phyloP scores from a whole-genome alignment of 495 filamentous ascomycete genomes.

The Penicillium coprophilum region DNA sequence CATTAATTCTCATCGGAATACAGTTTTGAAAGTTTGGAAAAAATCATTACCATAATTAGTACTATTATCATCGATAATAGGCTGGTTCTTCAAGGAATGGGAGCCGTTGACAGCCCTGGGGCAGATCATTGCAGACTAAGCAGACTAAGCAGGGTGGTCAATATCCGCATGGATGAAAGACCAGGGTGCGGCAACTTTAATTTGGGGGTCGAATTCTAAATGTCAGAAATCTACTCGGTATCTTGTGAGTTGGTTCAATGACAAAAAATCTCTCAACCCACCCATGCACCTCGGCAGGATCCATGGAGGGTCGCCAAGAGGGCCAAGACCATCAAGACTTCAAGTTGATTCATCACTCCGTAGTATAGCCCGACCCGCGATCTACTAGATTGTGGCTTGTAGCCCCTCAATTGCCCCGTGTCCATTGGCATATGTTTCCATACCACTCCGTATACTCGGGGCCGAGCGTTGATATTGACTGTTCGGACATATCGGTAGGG shows the following conservation, averaged over 20 bases:
- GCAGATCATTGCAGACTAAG: constrained; percentile 25
- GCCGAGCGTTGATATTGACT: constrained; percentile 11
- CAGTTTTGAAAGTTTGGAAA: neutral
- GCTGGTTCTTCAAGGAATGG: neutral
- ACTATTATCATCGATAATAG: neutral
- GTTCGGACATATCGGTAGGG: constrained; percentile 1
- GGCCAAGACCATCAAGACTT: constrained; percentile 24
- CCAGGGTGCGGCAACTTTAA: constrained; percentile 34
- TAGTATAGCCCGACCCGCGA: constrained; percentile 8
- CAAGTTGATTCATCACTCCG: constrained; percentile 4
- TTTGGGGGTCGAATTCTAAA: constrained; percentile 11
- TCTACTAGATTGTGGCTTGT: constrained; percentile 15
- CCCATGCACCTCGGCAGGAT: neutral
- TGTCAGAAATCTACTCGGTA: neutral
- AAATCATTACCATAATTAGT: neutral
- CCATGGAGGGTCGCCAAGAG: constrained; percentile 14
- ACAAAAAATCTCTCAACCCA: neutral
- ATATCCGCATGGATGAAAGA: constrained; percentile 22
- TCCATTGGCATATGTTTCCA: constrained; percentile 3
- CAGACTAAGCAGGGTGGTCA: constrained; percentile 26
- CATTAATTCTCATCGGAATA: neutral
- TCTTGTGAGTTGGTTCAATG: neutral
- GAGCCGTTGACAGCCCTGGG: constrained; percentile 27
- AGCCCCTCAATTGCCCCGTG: constrained; percentile 4
- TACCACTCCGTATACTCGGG: constrained; percentile 1